Base-by-base conservation (phyloP, 768 basidiomycete species). In the Tremella fuciformis region DNA sequence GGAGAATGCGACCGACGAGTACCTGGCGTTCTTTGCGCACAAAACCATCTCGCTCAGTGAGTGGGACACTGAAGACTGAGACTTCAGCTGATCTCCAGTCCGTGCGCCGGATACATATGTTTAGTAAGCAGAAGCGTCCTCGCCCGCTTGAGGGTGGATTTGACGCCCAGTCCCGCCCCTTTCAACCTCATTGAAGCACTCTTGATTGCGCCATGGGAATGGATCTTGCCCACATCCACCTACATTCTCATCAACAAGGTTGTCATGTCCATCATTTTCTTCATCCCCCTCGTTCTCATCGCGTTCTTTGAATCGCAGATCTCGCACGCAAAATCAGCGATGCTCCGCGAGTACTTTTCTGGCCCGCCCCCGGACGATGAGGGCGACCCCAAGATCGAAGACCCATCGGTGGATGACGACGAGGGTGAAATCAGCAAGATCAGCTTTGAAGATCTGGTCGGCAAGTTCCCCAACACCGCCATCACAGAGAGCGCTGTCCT, bases 121-220 rank as follows among this genome's bases (percentile, higher is more conserved):
- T 50, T 93, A 91, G 70, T 71, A 15, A 60, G 70, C 56, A 16
- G 8, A 6, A 3, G 1, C 6, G n/a, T 18, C 29, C 1, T 34
- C 8, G 42, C n/a, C 8, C n/a, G n/a, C n/a, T 46, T 22, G 6
- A 44, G 22, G 34, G n/a, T 18, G n/a, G 8, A 22, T 56, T 41
- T 63, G 57, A 61, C 48, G 16, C 22, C 16, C 54, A 69, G 65
- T 74, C 90, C 91, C 29, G 88, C 92, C 0, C 93, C 93, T 1
- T 93, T 94, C 81, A 96, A 94, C 74, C 79, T 96, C 24, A 78
- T 93, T 60, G 93, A 97, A 77, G 79, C 81, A 0, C 74, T 91
- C 71, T 78, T 94, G 25, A 80, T 94, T 57, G 88, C 85, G 1
- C 93, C 93, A 16, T 81, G 90, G 50, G 92, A 94, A 91, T 74